A percentile compares a stretch with the other conserved stretches of the same genome.
Evolutionary conservation across 306 rosid genomes (phyloP).

Genomic region (Erythrophleum fordii): DNA sequence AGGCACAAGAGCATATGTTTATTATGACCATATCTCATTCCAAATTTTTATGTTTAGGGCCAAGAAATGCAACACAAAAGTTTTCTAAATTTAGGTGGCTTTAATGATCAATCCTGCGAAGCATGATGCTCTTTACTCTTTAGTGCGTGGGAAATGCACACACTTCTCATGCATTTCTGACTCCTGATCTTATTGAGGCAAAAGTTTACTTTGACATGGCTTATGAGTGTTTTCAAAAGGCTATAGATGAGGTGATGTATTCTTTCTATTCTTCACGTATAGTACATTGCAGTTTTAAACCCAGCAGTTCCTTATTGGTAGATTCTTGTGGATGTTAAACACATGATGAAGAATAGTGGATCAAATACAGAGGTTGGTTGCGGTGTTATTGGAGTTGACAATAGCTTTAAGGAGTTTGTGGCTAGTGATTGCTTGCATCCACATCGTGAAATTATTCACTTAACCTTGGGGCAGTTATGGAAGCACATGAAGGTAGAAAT

Average conservation of each 20-base stretch:
- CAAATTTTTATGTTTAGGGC: no score
- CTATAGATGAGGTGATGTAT: conserved; percentile 57
- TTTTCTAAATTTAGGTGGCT: conserved; percentile 65
- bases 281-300: not conserved
- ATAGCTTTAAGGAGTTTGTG: conserved; percentile 58
- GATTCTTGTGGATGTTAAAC: conserved; percentile 49
- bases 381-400: conserved; percentile 67
- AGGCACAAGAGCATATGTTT: no score
- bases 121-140: conserved; percentile 74
- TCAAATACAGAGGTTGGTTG: conserved; percentile 64
- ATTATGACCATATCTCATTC: no score
- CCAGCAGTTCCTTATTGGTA: conserved; percentile 23
- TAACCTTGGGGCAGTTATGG: conserved; percentile 54
- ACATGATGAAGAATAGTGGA: conserved; percentile 58
- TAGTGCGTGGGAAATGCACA: conserved; percentile 75
- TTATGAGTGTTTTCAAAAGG: conserved; percentile 59
- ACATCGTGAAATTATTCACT: conserved; percentile 36
- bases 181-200: conserved; percentile 34
- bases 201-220: conserved; percentile 68
- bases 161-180: conserved; percentile 58
- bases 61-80: no score
- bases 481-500: conserved; percentile 63
- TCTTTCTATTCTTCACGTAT: not conserved
- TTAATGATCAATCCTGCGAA: conserved; percentile 56
- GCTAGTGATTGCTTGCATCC: conserved; percentile 52